Base-by-base conservation (phyloP, 78 protist genomes). In the Pelomyxa schiedti region DNA sequence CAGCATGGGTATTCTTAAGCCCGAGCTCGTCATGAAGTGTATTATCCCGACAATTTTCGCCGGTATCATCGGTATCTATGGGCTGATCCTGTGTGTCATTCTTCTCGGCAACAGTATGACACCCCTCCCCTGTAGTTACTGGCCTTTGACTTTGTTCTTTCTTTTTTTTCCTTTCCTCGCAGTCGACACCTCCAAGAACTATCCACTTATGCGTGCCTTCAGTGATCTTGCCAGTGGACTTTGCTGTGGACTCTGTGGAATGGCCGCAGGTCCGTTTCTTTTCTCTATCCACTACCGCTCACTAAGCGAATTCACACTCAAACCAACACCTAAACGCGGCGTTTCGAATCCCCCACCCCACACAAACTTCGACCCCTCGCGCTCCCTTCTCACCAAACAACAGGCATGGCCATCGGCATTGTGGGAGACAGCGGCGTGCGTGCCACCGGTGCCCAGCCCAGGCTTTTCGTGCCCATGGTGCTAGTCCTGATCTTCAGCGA, bases 31-130 rank as follows among this genome's bases (percentile, higher is more conserved):
- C 72, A 96, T 97, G 95, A 91, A 90, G 83, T 75, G 88, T 42
- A 68, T 77, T 80, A 77, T 86, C 68, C 86, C 72, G 58, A 97
- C 95, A 22, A 88, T 97, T 84, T 94, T 97, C 97, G 99, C 99
- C 37, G 99, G 99, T 90, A 90, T 96, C 53, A 83, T 97, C 42
- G 98, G 98, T 68, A 98, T 98, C 72, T 98, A 98, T 89, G 99
- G 99, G 42, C 93, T 97, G 26, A 93, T 98, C 77, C 86, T 95
- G 42, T 87, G 97, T 26, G 95, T 97, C 39, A 92, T 98, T 77
- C 84, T 95, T 53, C 39, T 74, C 35, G 80, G 75, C 58, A 39
- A 42, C 26, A 37, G 79, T 32, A 47, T 70, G 70, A 52, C 74
- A 42, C 35, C 28, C 16, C 43, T 26, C 69, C 22, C 41, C 9